These are phyloP conservation scores for Exophiala xenobiotica DNA, from an alignment of 2,329 filamentous ascomycete species.

Conservation along the genomic window DNA sequence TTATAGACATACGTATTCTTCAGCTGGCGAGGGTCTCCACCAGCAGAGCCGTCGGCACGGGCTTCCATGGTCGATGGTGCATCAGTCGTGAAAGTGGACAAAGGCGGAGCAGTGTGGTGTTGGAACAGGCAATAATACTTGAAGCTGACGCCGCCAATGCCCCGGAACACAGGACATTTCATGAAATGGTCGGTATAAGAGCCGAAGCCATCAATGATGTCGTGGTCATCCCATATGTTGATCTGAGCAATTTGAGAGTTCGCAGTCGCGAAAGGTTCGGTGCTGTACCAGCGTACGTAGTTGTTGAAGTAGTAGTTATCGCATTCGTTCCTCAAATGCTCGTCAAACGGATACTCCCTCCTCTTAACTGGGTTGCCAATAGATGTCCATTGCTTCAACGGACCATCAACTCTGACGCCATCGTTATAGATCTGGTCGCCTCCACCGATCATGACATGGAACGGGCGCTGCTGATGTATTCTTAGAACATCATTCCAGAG, in stretches of 20 bases:
- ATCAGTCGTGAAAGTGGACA: constrained; percentile 82
- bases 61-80: constrained; percentile 54
- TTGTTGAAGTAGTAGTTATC: constrained; percentile 84
- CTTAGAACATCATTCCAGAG: constrained; percentile 66
- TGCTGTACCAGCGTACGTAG: constrained; percentile 94
- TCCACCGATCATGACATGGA: constrained; percentile 77
- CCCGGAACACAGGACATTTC: constrained; percentile 83
- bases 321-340: constrained; percentile 82
- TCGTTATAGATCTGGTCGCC: constrained; percentile 82
- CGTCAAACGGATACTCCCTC: constrained; percentile 72
- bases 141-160: constrained; percentile 86
- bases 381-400: constrained; percentile 76
- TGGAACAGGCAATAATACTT: constrained; percentile 99
- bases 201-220: constrained; percentile 87
- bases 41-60: constrained; percentile 50
- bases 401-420: constrained; percentile 79
- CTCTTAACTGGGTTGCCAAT: constrained; percentile 79
- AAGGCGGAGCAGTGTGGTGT: constrained; percentile 83
- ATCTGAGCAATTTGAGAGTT: constrained; percentile 96
- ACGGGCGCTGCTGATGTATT: constrained; percentile 58
- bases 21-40: constrained; percentile 67
- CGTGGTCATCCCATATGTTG: constrained; percentile 96
- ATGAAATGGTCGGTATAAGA: constrained; percentile 92
- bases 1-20: constrained; percentile 70
- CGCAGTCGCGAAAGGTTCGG: constrained; percentile 89